Evolutionary conservation across 2,329 filamentous ascomycete species (phyloP), one percentile per base, ranked within the genome.

Genomic region (Elsinoe arachidis): DNA sequence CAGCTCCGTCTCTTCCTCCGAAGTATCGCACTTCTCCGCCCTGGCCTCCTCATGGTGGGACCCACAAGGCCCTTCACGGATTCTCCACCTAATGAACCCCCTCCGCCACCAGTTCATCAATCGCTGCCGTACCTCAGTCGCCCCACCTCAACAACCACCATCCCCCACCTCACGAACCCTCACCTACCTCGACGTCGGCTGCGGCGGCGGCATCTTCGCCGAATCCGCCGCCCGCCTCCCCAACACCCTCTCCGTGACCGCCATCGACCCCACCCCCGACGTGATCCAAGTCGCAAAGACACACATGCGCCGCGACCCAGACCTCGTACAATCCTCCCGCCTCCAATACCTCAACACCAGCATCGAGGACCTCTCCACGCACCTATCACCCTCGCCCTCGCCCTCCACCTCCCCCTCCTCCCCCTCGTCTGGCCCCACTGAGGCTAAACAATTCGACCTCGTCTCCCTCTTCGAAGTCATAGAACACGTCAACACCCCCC

Each of bases 31-130:
- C 77, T 99, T 99, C 81, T 90, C 90, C 68, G 84, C 84, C 61
- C 88, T 99, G 67, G 93, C 93, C 63, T 88, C 88, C 63, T 86
- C 86, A 66, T 99, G 93, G 93, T 99, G 93, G 93, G 91, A 97
- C 73, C 88, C 92, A 1, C 85, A 96, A 68, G 93, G 93, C 54
- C 86, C 92, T 5, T 96, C 90, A 3, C 84, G 92, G 38, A 84
- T 96, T 59, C 83, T 99, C 1, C 93, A 99, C 73, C 85, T 96
- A 63, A 97, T 99, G 92, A 97, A 99, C 74, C 93, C 93, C 1
- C 82, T 96, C 46, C 90, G 93, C 34, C 91, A 97, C 75, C 85
- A 90, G 73, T 97, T 97, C 74, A 93, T 96, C 70, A 79, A 79
- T 19, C 74, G 76, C 61, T 96, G 92, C 69, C 81, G 86, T 47